phyloP scores from a whole-genome alignment of 768 basidiomycete genomes.

The Solioccasus polychromus region DNA sequence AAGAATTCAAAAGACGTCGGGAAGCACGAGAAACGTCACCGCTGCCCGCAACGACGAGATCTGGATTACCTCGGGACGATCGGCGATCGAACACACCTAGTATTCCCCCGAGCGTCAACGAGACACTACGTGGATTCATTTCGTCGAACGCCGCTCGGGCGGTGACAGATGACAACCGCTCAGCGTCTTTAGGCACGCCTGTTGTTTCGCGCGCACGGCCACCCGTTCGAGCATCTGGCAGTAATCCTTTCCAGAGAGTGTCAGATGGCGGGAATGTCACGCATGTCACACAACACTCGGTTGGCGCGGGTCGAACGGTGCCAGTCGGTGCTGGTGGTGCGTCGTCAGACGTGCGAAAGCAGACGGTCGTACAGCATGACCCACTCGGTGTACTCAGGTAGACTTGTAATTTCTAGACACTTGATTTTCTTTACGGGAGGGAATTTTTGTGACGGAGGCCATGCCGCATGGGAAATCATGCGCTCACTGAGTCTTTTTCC shows the following conservation, averaged over 20 bases:
- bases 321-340: conserved; percentile 2
- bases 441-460: conserved; percentile 6
- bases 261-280: conserved; percentile 7
- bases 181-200: conserved; percentile 13
- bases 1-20: conserved; percentile 40
- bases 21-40: conserved; percentile 26
- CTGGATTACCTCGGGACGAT: conserved; percentile 13
- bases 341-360: conserved; percentile 10
- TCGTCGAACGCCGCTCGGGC: conserved; percentile 14
- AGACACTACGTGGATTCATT: conserved; percentile 18
- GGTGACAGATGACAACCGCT: conserved; percentile 8
- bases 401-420: neutral
- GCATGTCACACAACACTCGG: conserved; percentile 6
- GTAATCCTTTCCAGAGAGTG: conserved; percentile 30
- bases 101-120: conserved; percentile 21
- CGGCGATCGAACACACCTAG: conserved; percentile 15
- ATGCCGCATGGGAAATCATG: conserved; percentile 21
- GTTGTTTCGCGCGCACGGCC: conserved; percentile 18
- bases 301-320: neutral
- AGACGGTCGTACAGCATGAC: conserved; percentile 21
- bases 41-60: conserved; percentile 20
- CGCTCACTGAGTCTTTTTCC: conserved; percentile 7
- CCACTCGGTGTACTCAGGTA: conserved; percentile 30
- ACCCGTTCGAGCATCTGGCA: conserved; percentile 26
- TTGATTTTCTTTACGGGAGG: neutral